phyloP scores from a whole-genome alignment of 352 stramenopile species.

The Phytophthora hybrid region DNA sequence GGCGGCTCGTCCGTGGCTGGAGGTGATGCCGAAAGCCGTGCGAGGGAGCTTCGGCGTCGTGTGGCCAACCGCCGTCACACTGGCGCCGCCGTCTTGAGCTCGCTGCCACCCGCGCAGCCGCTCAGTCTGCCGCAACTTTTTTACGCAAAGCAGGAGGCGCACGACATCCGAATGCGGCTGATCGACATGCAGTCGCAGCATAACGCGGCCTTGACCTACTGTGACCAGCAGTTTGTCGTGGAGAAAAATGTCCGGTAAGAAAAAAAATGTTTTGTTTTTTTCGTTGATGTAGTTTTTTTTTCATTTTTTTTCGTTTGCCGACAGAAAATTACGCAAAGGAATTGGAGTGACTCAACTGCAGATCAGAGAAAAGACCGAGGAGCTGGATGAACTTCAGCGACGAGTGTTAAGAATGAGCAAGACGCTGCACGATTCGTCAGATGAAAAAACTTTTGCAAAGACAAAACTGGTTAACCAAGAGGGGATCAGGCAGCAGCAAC shows the following conservation, averaged over 20 bases:
- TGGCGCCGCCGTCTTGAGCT: conserved; percentile 9
- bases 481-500: conserved; percentile 46
- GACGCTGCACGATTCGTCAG: conserved; percentile 44
- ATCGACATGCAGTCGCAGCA: conserved; percentile 60
- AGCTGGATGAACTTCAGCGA: conserved; percentile 56
- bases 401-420: conserved; percentile 58
- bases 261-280: not conserved
- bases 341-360: conserved; percentile 47
- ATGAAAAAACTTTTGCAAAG: conserved; percentile 55
- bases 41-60: conserved; percentile 56
- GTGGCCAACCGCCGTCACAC: conserved; percentile 50
- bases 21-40: conserved; percentile 36
- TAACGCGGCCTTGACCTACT: conserved; percentile 50
- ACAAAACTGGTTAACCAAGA: conserved; percentile 51
- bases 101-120: not conserved
- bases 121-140: conserved; percentile 50
- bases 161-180: conserved; percentile 62
- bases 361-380: conserved; percentile 57
- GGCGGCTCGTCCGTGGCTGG: conserved; percentile 8
- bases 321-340: conserved; percentile 50
- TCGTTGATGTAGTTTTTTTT: not conserved
- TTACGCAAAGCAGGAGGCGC: conserved; percentile 49
- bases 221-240: conserved; percentile 64
- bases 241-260: conserved; percentile 62
- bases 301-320: not conserved